Evolutionary conservation across 169 alveolate genomes (phyloP).

Genomic region (Cryptosporidium xiaoi): DNA sequence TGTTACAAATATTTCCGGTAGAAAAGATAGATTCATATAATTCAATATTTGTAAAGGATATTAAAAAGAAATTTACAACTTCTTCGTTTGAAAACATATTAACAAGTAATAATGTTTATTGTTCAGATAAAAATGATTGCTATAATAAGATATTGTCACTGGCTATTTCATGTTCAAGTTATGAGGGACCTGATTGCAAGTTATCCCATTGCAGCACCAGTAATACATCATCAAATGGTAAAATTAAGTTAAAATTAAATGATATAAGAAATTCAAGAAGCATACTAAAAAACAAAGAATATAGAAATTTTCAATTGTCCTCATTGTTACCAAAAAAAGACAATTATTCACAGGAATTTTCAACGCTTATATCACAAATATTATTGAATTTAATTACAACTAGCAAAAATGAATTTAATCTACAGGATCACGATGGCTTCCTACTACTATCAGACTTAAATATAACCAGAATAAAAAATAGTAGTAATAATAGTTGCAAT

Average conservation of each 20-base stretch:
- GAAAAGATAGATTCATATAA: neutral
- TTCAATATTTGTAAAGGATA: conserved; percentile 30
- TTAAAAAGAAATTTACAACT: conserved; percentile 26
- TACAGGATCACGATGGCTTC: neutral
- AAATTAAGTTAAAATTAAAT: neutral
- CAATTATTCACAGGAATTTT: conserved; percentile 1
- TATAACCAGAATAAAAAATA: neutral
- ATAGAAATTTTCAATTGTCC: conserved; percentile 18
- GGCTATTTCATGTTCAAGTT: conserved; percentile 51
- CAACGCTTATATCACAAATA: conserved; percentile 12
- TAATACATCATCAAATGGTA: neutral
- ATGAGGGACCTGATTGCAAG: conserved; percentile 63
- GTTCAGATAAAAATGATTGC: neutral
- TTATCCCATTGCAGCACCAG: conserved; percentile 1
- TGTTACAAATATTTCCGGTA: conserved; percentile 24
- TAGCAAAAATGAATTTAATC: neutral
- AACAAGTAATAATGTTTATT: neutral
- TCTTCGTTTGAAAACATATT: conserved; percentile 25
- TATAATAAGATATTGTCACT: conserved; percentile 2
- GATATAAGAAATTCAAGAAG: conserved; percentile 23
- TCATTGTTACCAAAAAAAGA: conserved; percentile 16
- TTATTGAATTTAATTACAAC: neutral
- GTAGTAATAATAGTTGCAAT: neutral
- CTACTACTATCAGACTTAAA: conserved; percentile 8
- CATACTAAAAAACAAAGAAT: conserved; percentile 1